Evolutionary conservation across 768 basidiomycete species (phyloP), one percentile per base, ranked within the genome.

Genomic region (Tylopilus subfusipes): DNA sequence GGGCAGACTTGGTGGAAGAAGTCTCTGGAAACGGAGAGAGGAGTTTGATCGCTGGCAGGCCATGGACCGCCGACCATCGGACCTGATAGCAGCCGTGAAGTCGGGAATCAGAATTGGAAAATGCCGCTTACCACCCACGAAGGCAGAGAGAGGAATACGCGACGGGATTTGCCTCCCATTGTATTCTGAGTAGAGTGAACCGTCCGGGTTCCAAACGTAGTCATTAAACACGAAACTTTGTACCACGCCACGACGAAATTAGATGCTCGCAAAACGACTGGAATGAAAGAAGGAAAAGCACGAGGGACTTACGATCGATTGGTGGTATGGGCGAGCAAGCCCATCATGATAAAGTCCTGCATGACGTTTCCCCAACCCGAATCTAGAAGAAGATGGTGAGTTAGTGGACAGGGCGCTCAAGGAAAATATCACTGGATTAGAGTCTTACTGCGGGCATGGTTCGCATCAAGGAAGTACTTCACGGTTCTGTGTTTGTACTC

Each of bases 401-500:
- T 31, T 18, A 9, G 48, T 11, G n/a, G n/a, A n/a, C n/a, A 30
- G 10, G 31, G 11, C 14, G 16, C 5, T 10, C 8, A 10, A 31
- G 10, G 3, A 19, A 42, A 12, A 21, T 11, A 13, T 11, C 12
- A 4, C 12, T 33, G 14, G 29, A 25, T 16, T 30, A n/a, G n/a
- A n/a, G n/a, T 24, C 75, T 55, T 42, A 76, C 79, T 65, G 50
- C 67, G 65, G 0, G 65, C 73, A 59, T 82, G 79, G 52, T 80
- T 81, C 3, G 77, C 74, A 29, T 78, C 62, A 62, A 73, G 78
- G 10, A 84, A 61, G 56, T 77, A 83, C 53, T 72, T 75, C 14
- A 71, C 64, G 21, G 64, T 54, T n/a, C 72, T 74, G 36, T 6
- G 44, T 19, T 76, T 66, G 11, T 76, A 68, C 5, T 58, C 50